Percentiles rank a stretch among this genome's conserved stretches.
phyloP scores from a whole-genome alignment of 2,329 filamentous ascomycete species.

The Ophiostoma piceae region DNA sequence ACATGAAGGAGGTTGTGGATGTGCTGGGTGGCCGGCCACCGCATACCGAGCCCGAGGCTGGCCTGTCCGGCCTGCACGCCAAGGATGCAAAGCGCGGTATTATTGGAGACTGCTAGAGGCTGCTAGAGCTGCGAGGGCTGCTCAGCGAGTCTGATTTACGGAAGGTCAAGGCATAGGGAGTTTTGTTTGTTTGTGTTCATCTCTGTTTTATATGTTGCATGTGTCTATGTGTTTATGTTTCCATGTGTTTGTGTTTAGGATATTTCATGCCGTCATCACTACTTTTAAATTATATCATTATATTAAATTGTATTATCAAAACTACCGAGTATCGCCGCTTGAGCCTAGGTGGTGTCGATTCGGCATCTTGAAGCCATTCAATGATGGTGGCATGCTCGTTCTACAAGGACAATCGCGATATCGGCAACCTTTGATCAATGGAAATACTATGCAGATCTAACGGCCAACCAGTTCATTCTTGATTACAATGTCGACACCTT shows the following conservation, averaged over 20 bases:
- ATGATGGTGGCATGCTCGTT: no score
- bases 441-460: not conserved
- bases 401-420: no score
- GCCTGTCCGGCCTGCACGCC: slow-evolving; percentile 48
- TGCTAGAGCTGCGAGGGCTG: not conserved
- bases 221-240: not conserved
- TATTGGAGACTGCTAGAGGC: slow-evolving; percentile 17
- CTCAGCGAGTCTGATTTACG: not conserved
- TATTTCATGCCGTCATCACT: not conserved
- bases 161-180: not conserved
- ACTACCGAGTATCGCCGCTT: no score
- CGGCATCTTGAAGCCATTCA: no score
- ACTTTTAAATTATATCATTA: not conserved
- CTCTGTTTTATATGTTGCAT: not conserved
- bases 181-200: not conserved
- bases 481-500: not conserved
- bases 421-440: no score
- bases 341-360: no score
- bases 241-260: not conserved
- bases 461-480: not conserved
- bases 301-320: no score
- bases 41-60: slow-evolving; percentile 46
- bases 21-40: slow-evolving; percentile 68
- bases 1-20: slow-evolving; percentile 75
- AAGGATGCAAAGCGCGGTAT: slow-evolving; percentile 59